phyloP scores from a whole-genome alignment of 192 early-diverging fungal genomes.

The Podila clonocystis region DNA sequence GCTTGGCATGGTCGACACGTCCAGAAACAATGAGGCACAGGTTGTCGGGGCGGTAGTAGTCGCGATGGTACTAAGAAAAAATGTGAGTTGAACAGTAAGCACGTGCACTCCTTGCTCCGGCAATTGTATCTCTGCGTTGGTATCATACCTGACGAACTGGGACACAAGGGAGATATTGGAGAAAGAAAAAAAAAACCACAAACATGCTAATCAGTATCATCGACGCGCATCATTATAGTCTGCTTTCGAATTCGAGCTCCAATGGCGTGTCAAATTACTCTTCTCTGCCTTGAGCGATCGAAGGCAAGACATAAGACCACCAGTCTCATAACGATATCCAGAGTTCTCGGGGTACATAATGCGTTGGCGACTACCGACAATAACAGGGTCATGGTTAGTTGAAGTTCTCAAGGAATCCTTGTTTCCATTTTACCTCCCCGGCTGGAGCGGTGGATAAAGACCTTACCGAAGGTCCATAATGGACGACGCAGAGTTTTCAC shows the following conservation, averaged over 20 bases:
- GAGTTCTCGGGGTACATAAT: conserved; percentile 65
- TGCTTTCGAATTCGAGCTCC: not conserved
- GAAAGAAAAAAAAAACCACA: not conserved
- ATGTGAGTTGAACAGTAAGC: not conserved
- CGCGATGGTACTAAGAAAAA: conserved; percentile 58
- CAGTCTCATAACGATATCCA: conserved; percentile 70
- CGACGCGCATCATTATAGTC: not conserved
- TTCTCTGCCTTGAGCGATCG: conserved; percentile 66
- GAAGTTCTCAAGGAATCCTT: not conserved
- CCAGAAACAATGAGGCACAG: conserved; percentile 69
- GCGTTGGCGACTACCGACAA: conserved; percentile 50
- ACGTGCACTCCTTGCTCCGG: not conserved
- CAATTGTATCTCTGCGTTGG: not conserved
- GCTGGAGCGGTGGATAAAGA: not conserved
- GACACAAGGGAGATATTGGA: not conserved
- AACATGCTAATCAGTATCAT: not conserved
- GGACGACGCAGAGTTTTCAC: conserved; percentile 56
- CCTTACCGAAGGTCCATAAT: conserved; percentile 54
- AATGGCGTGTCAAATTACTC: conserved; percentile 44
- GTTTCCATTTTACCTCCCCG: not conserved
- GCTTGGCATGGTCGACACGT: conserved; percentile 50
- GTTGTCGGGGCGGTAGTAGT: conserved; percentile 71
- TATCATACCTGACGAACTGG: conserved; percentile 33
- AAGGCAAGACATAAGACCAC: conserved; percentile 66
- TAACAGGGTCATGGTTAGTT: not conserved